Conservation (phyloP, 75 land plant species). For the Selaginella tamariscina region DNA sequence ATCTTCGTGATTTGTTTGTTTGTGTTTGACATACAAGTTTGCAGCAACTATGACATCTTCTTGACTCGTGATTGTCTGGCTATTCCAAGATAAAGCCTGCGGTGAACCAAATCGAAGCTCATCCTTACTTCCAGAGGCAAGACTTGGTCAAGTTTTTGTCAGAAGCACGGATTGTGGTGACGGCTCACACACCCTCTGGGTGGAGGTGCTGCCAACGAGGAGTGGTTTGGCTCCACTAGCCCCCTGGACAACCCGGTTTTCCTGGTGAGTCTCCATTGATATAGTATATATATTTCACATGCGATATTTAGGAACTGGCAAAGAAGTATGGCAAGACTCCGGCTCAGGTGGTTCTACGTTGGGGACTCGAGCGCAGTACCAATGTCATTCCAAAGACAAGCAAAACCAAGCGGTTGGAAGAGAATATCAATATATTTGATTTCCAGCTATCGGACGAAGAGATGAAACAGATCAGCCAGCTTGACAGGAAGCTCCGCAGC, state of each 20-base stretch:
- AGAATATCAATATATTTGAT: constrained; percentile 66
- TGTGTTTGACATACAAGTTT: neutral
- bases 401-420: constrained; percentile 52
- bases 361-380: constrained; percentile 88
- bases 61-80: constrained; percentile 94
- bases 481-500: constrained; percentile 52
- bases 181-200: constrained; percentile 94
- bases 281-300: constrained; percentile 16
- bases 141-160: constrained; percentile 80
- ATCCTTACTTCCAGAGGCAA: constrained; percentile 93
- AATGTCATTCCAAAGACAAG: constrained; percentile 80
- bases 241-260: constrained; percentile 77
- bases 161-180: constrained; percentile 75
- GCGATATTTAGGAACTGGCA: constrained; percentile 62
- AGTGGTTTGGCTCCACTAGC: constrained; percentile 71
- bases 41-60: constrained; percentile 88
- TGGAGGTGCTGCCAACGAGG: constrained; percentile 70
- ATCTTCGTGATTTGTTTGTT: neutral
- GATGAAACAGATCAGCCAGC: constrained; percentile 47
- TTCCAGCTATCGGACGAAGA: constrained; percentile 68
- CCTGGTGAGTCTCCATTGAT: constrained; percentile 29
- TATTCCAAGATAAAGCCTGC: constrained; percentile 96
- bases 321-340: constrained; percentile 59
- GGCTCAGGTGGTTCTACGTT: constrained; percentile 69
- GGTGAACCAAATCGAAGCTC: constrained; percentile 94